Evolutionary conservation across 2,329 filamentous ascomycete species (phyloP), one percentile per base, ranked within the genome.

Genomic region (Daldinia sp.): DNA sequence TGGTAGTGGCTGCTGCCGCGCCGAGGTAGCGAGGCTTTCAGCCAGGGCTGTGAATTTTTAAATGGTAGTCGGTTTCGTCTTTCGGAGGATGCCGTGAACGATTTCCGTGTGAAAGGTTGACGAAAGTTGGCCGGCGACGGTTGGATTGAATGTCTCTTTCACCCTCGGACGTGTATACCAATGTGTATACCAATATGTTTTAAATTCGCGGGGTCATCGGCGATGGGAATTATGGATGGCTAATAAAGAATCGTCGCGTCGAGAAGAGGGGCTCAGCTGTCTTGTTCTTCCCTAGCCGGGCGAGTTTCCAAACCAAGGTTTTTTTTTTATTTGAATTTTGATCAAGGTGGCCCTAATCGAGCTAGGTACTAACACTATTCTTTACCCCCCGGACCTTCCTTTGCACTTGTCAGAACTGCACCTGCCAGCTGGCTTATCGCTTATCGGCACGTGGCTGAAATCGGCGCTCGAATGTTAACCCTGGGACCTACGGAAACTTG

Each of bases 1-100:
- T 74, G 73, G 77, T 72, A 70, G 72, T 74, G 74, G 74, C 74
- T 72, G 63, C 65, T 70, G 73, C 74, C 74, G 72, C 74, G 73
- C 73, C 72, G 67, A 68, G 61, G 55, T 53, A 74, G 69, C 73
- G 72, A 73, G 71, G 73, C 72, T 68, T 68, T 68, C 70, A 68
- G 71, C 72, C 74, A 72, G 71, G 67, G 55, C 63, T 68, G 63
- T 64, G 17, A 51, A n/a, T 56, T 30, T 43, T 8, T 50, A 17
- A 15, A 30, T 29, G 27, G n/a, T 48, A 30, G 17, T 48, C 25
- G 43, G 13, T 11, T 11, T 48, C 43, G 43, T 53, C 37, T 7
- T 56, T 55, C 35, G 48, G 48, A 54, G 39, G 27, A 54, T 39
- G 51, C 35, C 51, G 58, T 35, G 15, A 19, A 27, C 17, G 34